These are phyloP conservation scores for Pyricularia pennisetigena DNA, from an alignment of 2,329 filamentous ascomycete genomes.

Conservation along the genomic window DNA sequence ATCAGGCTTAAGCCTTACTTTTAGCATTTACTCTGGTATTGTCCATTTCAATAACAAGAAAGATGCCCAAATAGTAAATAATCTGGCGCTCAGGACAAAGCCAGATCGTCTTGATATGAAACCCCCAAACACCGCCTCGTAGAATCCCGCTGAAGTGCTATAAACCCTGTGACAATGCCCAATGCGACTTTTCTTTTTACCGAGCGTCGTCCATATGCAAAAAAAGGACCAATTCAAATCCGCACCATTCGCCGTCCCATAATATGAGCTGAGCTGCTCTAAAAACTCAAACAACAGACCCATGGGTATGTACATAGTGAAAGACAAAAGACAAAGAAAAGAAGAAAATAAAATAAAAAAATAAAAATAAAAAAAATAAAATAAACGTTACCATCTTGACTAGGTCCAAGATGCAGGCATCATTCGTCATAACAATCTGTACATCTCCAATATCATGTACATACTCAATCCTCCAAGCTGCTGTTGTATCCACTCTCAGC, in stretches of 20 bases:
- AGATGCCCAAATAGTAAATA: background rate
- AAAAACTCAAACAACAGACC: background rate
- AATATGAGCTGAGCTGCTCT: background rate
- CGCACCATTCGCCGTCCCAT: background rate
- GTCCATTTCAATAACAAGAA: background rate
- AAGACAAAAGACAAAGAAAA: background rate
- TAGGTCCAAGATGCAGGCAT: background rate
- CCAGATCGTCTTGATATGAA: background rate
- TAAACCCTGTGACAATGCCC: background rate
- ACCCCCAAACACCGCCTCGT: background rate
- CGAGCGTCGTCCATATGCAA: background rate
- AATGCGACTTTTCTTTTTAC: background rate
- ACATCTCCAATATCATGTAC: background rate
- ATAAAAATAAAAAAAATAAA: background rate
- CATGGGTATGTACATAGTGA: background rate
- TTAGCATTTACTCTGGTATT: no score
- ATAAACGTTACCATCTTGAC: background rate
- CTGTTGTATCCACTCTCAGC: conserved; percentile 27
- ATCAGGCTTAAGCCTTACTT: background rate
- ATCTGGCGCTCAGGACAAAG: background rate
- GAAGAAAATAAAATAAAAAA: background rate
- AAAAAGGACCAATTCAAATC: background rate
- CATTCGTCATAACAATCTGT: background rate
- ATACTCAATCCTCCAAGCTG: conserved; percentile 19
- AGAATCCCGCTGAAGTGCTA: background rate